Base-by-base conservation (phyloP, 2,329 filamentous ascomycete genomes). In the Hypoxylon sp. region DNA sequence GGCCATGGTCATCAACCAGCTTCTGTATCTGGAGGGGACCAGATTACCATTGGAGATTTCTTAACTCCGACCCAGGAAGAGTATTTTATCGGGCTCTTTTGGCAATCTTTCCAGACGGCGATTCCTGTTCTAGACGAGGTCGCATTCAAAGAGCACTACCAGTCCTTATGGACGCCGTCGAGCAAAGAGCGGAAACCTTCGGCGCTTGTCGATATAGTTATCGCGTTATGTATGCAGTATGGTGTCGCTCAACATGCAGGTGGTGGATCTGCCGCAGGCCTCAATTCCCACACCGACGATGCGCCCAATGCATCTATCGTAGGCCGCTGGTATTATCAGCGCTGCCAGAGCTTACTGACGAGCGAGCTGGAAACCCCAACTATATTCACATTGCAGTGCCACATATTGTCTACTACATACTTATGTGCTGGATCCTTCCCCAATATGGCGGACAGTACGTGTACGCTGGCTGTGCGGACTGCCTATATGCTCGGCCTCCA, bases 201-300 rank as follows among this genome's bases (percentile, higher is more conserved):
- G 3, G 80, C 85, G 0, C 76, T 87, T 1, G 83, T 85, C 0
- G 85, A 87, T 64, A 86, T 87, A 37, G 74, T 86, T 33, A 70
- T 87, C 6, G 85, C 85, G 0, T 59, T 87, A 22, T 84, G 82
- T 68, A 82, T 87, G 77, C 85, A 86, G 72, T 82, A 82, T 49
- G 80, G 81, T n/a, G 72, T 64, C 42, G 63, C 64, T 13, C 50
- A 61, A 10, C 64, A 67, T 42, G 17, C 59, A 35, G 46, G 44
- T 17, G 4, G 46, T 6, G 58, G 37, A 17, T 30, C 7, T 7
- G n/a, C 42, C 8, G 27, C 48, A 33, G 33, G 33, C 30, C 30
- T 25, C 13, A 65, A 61, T 14, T 48, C 37, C 6, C 46, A 59
- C 13, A 58, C 37, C 3, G 63, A 58, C 8, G 67, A 64, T 46